A percentile compares a stretch with the other conserved stretches of the same genome.
Evolutionary conservation across 2,329 filamentous ascomycete genomes (phyloP).

Genomic region (Thielaviopsis punctulata): DNA sequence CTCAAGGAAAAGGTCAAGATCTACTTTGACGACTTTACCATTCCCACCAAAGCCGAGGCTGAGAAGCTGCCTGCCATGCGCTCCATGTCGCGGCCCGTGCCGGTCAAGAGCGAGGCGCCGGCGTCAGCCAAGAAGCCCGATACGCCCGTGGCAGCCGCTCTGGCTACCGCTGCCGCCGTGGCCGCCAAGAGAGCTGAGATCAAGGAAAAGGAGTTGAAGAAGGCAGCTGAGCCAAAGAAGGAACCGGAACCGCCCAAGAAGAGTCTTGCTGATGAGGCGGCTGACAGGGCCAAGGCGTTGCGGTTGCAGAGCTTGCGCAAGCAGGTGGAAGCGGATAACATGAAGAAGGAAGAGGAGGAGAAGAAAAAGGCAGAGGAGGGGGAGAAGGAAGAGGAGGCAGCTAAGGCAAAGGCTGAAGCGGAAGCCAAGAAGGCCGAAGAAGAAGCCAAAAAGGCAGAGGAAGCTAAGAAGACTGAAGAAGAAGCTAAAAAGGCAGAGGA

Average conservation of each 20-base stretch:
- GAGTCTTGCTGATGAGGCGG: constrained; percentile 47
- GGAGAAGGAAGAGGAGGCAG: constrained; percentile 9
- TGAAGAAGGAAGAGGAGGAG: constrained; percentile 13
- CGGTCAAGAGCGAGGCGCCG: constrained; percentile 16
- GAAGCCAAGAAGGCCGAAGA: constrained; percentile 16
- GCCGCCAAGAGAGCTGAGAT: constrained; percentile 12
- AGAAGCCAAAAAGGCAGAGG: constrained; percentile 13
- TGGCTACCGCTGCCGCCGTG: constrained; percentile 14
- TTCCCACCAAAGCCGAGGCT: constrained; percentile 31
- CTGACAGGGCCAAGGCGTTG: constrained; percentile 44
- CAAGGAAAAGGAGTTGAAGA: constrained; percentile 10
- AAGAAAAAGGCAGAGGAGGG: constrained; percentile 9
- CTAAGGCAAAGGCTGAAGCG: constrained; percentile 13
- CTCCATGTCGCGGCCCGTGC: constrained; percentile 15
- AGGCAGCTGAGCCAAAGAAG: constrained; percentile 12
- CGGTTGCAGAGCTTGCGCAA: constrained; percentile 35
- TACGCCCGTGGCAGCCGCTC: constrained; percentile 13
- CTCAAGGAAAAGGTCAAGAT: constrained; percentile 69
- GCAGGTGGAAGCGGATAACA: constrained; percentile 34
- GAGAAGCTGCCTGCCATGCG: constrained; percentile 20
- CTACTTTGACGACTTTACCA: constrained; percentile 44
- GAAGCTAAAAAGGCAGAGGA: constrained; percentile 11
- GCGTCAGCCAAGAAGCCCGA: constrained; percentile 15
- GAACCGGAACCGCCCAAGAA: constrained; percentile 26
- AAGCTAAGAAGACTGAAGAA: constrained; percentile 14